These are phyloP conservation scores for Mallotus nudiflorus DNA, from an alignment of 345 rosid genomes.

Conservation along the genomic window DNA sequence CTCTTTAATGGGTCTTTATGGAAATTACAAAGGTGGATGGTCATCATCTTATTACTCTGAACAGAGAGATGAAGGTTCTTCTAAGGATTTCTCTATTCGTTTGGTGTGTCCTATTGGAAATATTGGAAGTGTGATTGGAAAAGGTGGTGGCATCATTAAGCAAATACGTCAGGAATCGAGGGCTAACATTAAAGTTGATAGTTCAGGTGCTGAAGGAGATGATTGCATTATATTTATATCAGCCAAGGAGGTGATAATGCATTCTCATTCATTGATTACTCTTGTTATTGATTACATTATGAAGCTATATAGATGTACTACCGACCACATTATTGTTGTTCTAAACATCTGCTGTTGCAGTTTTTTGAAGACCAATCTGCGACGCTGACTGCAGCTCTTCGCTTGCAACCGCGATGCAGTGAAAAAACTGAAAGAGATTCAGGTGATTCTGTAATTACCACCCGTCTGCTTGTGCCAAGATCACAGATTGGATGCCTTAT, in stretches of 20 bases:
- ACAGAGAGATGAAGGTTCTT: constrained; percentile 31
- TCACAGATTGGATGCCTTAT: constrained; percentile 41
- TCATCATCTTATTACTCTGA: constrained; percentile 26
- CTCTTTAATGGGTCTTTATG: constrained; percentile 28
- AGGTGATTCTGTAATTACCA: constrained; percentile 36
- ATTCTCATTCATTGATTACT: background rate
- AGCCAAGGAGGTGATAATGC: constrained; percentile 31
- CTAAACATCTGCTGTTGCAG: constrained; percentile 13
- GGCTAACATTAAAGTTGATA: constrained; percentile 38
- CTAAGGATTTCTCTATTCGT: constrained; percentile 34
- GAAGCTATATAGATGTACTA: background rate
- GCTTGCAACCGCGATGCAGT: constrained; percentile 39
- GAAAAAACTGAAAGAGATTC: constrained; percentile 38
- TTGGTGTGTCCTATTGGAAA: constrained; percentile 33
- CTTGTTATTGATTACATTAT: background rate
- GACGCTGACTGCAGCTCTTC: constrained; percentile 35
- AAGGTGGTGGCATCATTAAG: constrained; percentile 32
- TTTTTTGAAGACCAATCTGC: constrained; percentile 34
- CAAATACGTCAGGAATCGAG: constrained; percentile 40
- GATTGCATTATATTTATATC: constrained; percentile 39
- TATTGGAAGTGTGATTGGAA: constrained; percentile 38
- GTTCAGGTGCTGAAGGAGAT: constrained; percentile 38
- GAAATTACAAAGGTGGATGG: constrained; percentile 34
- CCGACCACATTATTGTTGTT: background rate
- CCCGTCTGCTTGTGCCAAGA: constrained; percentile 35